A percentile compares a stretch with the other conserved stretches of the same genome.
These are phyloP conservation scores for Echinosophora koreensis DNA, from an alignment of 306 rosid genomes.

Conservation along the genomic window DNA sequence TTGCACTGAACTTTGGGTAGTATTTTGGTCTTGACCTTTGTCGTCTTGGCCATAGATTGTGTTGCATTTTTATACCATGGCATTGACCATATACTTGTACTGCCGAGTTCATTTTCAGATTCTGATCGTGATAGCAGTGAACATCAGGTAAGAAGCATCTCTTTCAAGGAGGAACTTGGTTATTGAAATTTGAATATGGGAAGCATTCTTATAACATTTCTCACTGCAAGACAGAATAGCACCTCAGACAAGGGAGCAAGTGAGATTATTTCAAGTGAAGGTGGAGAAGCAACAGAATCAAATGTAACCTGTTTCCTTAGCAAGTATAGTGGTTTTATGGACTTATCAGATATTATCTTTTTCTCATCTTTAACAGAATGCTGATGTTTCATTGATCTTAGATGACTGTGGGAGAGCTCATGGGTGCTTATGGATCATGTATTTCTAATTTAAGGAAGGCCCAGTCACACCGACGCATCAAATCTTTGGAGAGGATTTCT, in stretches of 20 bases:
- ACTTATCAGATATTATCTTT: constrained; percentile 28
- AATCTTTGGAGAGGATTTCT: constrained; percentile 80
- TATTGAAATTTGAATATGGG: constrained; percentile 42
- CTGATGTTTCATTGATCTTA: constrained; percentile 52
- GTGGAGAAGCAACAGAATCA: constrained; percentile 58
- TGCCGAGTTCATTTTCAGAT: constrained; percentile 61
- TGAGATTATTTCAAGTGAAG: constrained; percentile 56
- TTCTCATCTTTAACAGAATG: constrained; percentile 44
- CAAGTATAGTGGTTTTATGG: constrained; percentile 26
- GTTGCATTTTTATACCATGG: constrained; percentile 38
- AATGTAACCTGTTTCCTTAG: constrained; percentile 59
- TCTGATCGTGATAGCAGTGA: constrained; percentile 63
- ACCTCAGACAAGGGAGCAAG: constrained; percentile 53
- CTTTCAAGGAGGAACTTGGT: constrained; percentile 37
- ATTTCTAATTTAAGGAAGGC: constrained; percentile 72
- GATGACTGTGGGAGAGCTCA: constrained; percentile 90
- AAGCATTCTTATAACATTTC: constrained; percentile 49
- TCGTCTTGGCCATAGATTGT: constrained; percentile 25
- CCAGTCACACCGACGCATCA: constrained; percentile 65
- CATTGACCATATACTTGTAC: constrained; percentile 50
- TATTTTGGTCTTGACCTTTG: constrained; percentile 34
- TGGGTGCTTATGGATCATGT: constrained; percentile 81
- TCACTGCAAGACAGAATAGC: constrained; percentile 69
- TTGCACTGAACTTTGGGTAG: constrained; percentile 34
- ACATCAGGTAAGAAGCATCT: constrained; percentile 68